Base-by-base conservation (phyloP, 371 early-diverging fungal species). In the Nematocida homosporus region DNA sequence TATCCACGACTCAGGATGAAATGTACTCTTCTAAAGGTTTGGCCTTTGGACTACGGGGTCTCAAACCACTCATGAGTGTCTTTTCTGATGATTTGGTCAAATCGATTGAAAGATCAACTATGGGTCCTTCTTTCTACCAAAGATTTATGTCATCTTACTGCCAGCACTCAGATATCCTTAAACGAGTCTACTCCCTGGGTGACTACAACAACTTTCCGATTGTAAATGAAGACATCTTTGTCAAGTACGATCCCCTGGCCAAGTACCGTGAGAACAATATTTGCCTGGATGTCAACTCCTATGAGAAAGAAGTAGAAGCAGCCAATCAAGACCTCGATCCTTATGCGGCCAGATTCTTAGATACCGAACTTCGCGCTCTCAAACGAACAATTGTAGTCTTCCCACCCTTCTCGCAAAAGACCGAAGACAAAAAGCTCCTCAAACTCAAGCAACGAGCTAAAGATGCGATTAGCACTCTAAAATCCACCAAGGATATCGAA, bases 111-210 rank as follows among this genome's bases (percentile, higher is more conserved):
- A 29, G 23, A 2, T 5, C 10, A 5, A 13, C 10, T 6, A 59
- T 27, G 38, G 27, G 44, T 5, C 4, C 5, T 48, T 57, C n/a
- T 1, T 68, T 59, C 60, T 68, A 68, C 37, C 37, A 59, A 60
- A 40, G 32, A 20, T 68, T 42, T 44, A 65, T 68, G 18, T 48
- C 56, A 34, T 3, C 48, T 16, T 68, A 68, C 69, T 68, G 69
- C 60, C 52, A 59, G 20, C 23, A 60, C 10, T 32, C 48, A 47
- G 48, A 27, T 6, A 41, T 68, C 13, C 50, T 60, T 35, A 13
- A 25, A 10, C 18, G 37, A 4, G 10, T 68, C 6, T 27, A 59
- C 34, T 35, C 25, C n/a, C 37, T 29, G 18, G 56, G 56, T 16
- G 69, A 35, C n/a, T 68, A 18, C 35, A 27, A 56, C n/a, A 27